Conservation (phyloP, 768 basidiomycete species). For the Tephrocybe sp. region DNA sequence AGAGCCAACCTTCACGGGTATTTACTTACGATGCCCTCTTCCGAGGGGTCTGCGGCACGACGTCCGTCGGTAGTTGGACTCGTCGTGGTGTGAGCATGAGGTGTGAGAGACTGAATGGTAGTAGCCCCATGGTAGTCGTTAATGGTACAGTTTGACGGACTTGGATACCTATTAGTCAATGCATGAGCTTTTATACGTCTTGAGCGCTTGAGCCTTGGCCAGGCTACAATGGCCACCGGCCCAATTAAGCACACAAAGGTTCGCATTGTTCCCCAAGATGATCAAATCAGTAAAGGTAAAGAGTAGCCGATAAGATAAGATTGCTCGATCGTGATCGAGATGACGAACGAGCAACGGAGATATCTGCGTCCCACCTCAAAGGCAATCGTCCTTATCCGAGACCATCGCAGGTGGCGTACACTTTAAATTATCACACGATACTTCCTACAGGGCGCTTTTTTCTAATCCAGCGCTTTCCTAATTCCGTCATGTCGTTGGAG, state of each 20-base stretch:
- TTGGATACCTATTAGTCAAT: slow-evolving; percentile 7
- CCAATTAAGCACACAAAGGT: neutral
- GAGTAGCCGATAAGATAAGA: neutral
- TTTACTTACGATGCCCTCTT: slow-evolving; percentile 17
- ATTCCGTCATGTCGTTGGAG: slow-evolving; percentile 4
- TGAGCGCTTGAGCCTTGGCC: slow-evolving; percentile 1
- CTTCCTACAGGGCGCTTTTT: neutral
- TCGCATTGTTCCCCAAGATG: neutral
- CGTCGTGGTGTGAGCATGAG: slow-evolving; percentile 52
- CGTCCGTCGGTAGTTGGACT: slow-evolving; percentile 48
- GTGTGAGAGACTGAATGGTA: slow-evolving; percentile 51
- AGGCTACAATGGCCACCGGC: neutral
- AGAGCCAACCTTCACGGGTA: neutral
- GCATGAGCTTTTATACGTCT: slow-evolving; percentile 12
- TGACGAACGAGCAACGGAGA: too few relatives aligned
- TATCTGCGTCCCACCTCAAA: too few relatives aligned
- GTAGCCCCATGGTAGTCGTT: slow-evolving; percentile 18
- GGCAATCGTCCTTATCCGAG: neutral
- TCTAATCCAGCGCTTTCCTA: neutral
- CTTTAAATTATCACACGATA: neutral
- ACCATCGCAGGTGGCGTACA: slow-evolving; percentile 5
- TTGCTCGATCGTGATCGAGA: neutral
- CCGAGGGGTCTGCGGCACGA: slow-evolving; percentile 8
- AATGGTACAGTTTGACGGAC: neutral
- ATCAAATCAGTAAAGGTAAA: neutral